A percentile compares a stretch with the other conserved stretches of the same genome.
Evolutionary conservation across 495 filamentous ascomycete species (phyloP).

Genomic region (Hypoxylon fuscum): DNA sequence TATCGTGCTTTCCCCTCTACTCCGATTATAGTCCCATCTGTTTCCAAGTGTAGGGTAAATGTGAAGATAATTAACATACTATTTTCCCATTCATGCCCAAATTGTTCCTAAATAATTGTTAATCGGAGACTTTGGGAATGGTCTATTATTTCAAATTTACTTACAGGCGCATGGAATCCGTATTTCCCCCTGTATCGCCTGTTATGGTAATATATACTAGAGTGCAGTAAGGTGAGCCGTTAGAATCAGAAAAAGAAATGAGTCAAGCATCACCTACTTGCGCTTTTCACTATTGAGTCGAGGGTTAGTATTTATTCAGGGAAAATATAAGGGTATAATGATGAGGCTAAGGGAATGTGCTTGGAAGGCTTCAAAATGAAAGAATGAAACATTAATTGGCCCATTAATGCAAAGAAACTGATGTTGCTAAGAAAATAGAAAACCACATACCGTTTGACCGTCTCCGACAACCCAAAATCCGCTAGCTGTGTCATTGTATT

Average conservation of each 20-base stretch:
- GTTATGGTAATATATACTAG: slow-evolving; percentile 9
- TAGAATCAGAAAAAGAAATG: background rate
- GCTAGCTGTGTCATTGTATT: slow-evolving; percentile 5
- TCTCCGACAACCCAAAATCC: slow-evolving; percentile 12
- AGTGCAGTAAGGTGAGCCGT: background rate
- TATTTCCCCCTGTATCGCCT: background rate
- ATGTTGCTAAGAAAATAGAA: too few relatives aligned
- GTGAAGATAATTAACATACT: slow-evolving; percentile 4
- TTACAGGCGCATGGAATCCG: slow-evolving; percentile 21
- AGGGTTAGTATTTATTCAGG: background rate
- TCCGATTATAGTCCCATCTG: too few relatives aligned
- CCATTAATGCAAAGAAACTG: too few relatives aligned
- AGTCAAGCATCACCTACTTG: slow-evolving; percentile 10
- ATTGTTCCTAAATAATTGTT: slow-evolving; percentile 29
- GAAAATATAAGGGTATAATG: too few relatives aligned
- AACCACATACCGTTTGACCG: slow-evolving; percentile 12
- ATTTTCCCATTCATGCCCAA: slow-evolving; percentile 32
- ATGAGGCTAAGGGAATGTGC: too few relatives aligned
- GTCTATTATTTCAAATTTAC: background rate
- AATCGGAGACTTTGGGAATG: background rate
- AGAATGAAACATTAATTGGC: background rate
- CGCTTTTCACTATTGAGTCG: slow-evolving; percentile 7
- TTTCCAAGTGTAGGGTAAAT: too few relatives aligned
- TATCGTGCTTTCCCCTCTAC: too few relatives aligned
- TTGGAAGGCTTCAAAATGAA: background rate